These are phyloP conservation scores for Ampelomyces quisqualis DNA, from an alignment of 2,329 filamentous ascomycete genomes.

Conservation along the genomic window DNA sequence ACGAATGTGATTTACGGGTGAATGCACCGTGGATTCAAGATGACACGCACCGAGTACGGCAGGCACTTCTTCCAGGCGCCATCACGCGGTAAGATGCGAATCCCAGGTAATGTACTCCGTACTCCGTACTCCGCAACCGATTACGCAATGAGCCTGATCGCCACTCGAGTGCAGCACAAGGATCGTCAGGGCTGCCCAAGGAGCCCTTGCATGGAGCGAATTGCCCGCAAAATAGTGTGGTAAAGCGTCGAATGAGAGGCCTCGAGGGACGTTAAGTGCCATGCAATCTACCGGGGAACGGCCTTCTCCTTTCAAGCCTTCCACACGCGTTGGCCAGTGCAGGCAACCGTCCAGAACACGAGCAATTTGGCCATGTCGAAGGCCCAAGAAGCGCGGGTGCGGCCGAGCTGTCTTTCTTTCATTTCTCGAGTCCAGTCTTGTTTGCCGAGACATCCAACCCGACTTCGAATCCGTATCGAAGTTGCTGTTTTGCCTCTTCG, in stretches of 20 bases:
- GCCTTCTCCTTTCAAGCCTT: slow-evolving; percentile 20
- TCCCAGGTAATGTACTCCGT: too few relatives aligned
- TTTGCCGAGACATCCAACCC: slow-evolving; percentile 2
- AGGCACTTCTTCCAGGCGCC: too few relatives aligned
- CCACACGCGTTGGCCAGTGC: slow-evolving; percentile 16
- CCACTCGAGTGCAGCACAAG: background rate
- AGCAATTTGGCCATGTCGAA: slow-evolving; percentile 22
- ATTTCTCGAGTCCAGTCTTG: slow-evolving; percentile 17
- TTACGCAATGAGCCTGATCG: too few relatives aligned
- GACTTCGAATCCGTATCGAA: background rate
- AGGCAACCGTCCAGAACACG: slow-evolving; percentile 18
- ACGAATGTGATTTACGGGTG: background rate
- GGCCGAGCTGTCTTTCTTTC: slow-evolving; percentile 22
- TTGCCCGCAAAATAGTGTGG: slow-evolving; percentile 5
- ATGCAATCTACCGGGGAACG: slow-evolving; percentile 14
- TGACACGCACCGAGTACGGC: too few relatives aligned
- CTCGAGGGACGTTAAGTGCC: slow-evolving; percentile 3
- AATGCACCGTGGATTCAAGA: background rate
- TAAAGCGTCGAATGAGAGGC: slow-evolving; percentile 10
- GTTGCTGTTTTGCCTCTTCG: background rate
- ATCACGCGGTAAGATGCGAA: too few relatives aligned
- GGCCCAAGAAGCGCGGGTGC: slow-evolving; percentile 9
- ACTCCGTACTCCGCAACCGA: too few relatives aligned
- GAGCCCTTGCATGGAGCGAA: slow-evolving; percentile 18
- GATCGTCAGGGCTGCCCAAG: slow-evolving; percentile 7